Evolutionary conservation across 2,329 filamentous ascomycete species (phyloP).

Genomic region (Juglanconis juglandina): DNA sequence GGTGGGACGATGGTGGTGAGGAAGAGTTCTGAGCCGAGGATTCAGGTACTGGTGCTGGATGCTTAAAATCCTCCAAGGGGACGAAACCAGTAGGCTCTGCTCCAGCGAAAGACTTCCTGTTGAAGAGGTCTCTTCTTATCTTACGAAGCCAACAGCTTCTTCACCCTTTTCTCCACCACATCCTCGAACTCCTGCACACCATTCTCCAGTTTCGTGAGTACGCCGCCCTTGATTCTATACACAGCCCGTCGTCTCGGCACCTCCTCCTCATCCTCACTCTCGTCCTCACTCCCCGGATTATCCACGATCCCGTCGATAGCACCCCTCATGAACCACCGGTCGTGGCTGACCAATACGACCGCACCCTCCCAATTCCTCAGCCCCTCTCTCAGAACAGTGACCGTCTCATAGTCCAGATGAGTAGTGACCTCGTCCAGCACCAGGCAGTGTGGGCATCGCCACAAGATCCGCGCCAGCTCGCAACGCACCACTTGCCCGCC

Average conservation of each 20-base stretch:
- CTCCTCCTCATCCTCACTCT: constrained; percentile 41
- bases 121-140: not conserved
- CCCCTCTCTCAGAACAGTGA: constrained; percentile 65
- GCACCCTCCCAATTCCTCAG: constrained; percentile 69
- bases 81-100: not conserved
- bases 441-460: constrained; percentile 66
- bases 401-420: constrained; percentile 80
- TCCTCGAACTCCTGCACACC: constrained; percentile 66
- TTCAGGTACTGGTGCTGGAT: constrained; percentile 41
- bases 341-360: constrained; percentile 74
- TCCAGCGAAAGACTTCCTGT: not conserved
- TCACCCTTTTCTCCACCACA: constrained; percentile 57
- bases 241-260: constrained; percentile 49
- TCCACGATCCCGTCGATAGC: constrained; percentile 61
- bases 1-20: constrained; percentile 69
- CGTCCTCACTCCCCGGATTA: constrained; percentile 41
- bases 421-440: constrained; percentile 81
- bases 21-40: constrained; percentile 40
- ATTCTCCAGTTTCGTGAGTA: constrained; percentile 50
- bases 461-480: constrained; percentile 67
- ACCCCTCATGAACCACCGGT: constrained; percentile 74
- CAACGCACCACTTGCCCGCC: constrained; percentile 71
- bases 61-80: not conserved
- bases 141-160: constrained; percentile 34
- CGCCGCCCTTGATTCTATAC: constrained; percentile 58